These are phyloP conservation scores for Lecanosticta acicola DNA, from an alignment of 2,329 filamentous ascomycete genomes.

Conservation along the genomic window DNA sequence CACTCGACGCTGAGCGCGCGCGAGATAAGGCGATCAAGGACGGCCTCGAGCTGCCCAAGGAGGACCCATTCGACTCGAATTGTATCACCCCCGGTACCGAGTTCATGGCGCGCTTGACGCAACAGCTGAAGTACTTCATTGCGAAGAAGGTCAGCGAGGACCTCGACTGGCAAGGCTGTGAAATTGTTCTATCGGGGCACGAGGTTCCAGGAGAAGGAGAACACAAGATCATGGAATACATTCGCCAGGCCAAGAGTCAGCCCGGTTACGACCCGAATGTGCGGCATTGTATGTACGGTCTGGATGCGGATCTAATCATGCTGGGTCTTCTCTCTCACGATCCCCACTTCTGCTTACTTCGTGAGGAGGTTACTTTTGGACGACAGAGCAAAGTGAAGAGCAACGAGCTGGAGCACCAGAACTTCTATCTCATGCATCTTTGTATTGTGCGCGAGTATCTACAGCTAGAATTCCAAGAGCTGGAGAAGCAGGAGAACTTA, in stretches of 20 bases:
- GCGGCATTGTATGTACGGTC: conserved; percentile 91
- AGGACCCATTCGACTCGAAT: conserved; percentile 96
- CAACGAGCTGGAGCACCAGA: conserved; percentile 96
- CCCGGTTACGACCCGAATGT: conserved; percentile 87
- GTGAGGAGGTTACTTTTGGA: conserved; percentile 97
- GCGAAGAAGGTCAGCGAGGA: conserved; percentile 98
- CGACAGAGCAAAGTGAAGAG: conserved; percentile 80
- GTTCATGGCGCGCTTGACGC: conserved; percentile 95
- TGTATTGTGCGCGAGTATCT: conserved; percentile 97
- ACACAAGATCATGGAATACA: conserved; percentile 99
- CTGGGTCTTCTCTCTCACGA: conserved; percentile 93
- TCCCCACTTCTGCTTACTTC: conserved; percentile 92
- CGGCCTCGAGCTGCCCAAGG: conserved; percentile 87
- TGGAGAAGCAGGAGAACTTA: conserved; percentile 67
- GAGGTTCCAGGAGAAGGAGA: conserved; percentile 97
- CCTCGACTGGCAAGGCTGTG: conserved; percentile 92
- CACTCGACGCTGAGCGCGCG: conserved; percentile 80
- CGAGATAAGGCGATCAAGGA: conserved; percentile 87
- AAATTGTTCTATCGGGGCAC: conserved; percentile 92
- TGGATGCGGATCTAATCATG: conserved; percentile 99
- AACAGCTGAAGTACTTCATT: conserved; percentile 95
- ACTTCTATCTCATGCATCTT: conserved; percentile 94
- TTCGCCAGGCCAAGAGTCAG: conserved; percentile 93
- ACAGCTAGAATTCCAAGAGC: conserved; percentile 91
- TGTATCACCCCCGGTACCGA: conserved; percentile 96